phyloP scores from a whole-genome alignment of 2,329 filamentous ascomycete genomes.

The Pochonia chlamydosporia region DNA sequence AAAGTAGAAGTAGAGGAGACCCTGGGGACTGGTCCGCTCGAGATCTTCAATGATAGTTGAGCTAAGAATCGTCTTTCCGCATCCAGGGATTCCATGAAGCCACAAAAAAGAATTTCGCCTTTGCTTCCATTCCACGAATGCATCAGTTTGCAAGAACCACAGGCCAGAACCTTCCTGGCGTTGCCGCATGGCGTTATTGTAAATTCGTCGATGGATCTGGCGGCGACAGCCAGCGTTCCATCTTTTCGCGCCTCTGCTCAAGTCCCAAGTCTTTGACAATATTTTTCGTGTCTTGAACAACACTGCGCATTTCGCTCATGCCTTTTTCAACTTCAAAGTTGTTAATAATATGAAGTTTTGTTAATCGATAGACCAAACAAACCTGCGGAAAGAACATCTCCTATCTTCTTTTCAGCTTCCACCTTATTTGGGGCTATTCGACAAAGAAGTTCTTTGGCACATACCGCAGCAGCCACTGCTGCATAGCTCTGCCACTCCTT shows the following conservation, averaged over 20 bases:
- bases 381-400: conserved; percentile 3
- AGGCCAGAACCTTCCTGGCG: not conserved
- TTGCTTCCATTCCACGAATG: not conserved
- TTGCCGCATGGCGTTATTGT: not conserved
- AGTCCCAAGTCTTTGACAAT: not conserved
- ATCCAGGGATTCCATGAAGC: conserved; percentile 30
- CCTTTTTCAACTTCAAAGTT: not conserved
- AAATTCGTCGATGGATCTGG: not conserved
- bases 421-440: conserved; percentile 11
- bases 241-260: not conserved
- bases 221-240: too few relatives aligned
- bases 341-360: conserved; percentile 11
- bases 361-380: not conserved
- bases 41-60: conserved; percentile 39
- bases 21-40: conserved; percentile 24
- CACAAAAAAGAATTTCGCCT: conserved; percentile 18
- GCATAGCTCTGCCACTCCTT: conserved; percentile 24
- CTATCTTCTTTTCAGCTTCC: conserved; percentile 9
- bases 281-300: not conserved
- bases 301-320: not conserved
- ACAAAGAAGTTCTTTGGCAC: conserved; percentile 18
- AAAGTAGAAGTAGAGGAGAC: conserved; percentile 8
- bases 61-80: conserved; percentile 33
- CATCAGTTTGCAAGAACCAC: not conserved
- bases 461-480: conserved; percentile 23